Conservation (phyloP, 345 rosid species). For the Salix udensis region DNA sequence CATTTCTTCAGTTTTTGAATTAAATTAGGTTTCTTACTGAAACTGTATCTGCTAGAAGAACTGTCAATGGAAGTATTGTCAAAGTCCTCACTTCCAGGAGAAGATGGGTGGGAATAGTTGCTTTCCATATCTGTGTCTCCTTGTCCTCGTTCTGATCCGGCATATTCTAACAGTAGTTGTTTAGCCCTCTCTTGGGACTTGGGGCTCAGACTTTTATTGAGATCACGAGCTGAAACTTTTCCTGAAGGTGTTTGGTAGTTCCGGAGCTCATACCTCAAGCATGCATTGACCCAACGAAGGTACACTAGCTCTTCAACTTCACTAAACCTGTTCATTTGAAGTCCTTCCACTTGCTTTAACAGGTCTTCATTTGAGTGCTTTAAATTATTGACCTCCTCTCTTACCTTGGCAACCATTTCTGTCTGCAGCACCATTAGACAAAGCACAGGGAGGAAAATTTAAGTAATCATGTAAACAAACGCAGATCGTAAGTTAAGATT, state of each 20-base stretch:
- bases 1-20: slow-evolving; percentile 85
- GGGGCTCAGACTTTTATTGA: slow-evolving; percentile 79
- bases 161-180: slow-evolving; percentile 78
- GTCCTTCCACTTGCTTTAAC: slow-evolving; percentile 95
- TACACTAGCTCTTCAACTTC: slow-evolving; percentile 98
- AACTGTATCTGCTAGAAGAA: slow-evolving; percentile 66
- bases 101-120: slow-evolving; percentile 83
- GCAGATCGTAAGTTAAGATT: not conserved
- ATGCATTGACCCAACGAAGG: slow-evolving; percentile 98
- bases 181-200: slow-evolving; percentile 86
- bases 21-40: slow-evolving; percentile 69
- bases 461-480: slow-evolving; percentile 1
- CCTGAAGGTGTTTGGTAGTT: slow-evolving; percentile 86
- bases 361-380: slow-evolving; percentile 84
- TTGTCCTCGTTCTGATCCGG: slow-evolving; percentile 91
- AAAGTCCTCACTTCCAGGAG: slow-evolving; percentile 90
- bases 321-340: slow-evolving; percentile 92
- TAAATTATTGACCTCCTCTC: slow-evolving; percentile 71
- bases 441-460: slow-evolving; percentile 3
- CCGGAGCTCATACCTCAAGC: slow-evolving; percentile 89
- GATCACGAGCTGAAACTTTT: slow-evolving; percentile 85
- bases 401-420: slow-evolving; percentile 69
- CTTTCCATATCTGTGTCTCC: slow-evolving; percentile 90
- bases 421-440: slow-evolving; percentile 42
- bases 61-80: slow-evolving; percentile 85